phyloP scores from a whole-genome alignment of 1,284 basidiomycete species.

The Violaceomyces palustris region DNA sequence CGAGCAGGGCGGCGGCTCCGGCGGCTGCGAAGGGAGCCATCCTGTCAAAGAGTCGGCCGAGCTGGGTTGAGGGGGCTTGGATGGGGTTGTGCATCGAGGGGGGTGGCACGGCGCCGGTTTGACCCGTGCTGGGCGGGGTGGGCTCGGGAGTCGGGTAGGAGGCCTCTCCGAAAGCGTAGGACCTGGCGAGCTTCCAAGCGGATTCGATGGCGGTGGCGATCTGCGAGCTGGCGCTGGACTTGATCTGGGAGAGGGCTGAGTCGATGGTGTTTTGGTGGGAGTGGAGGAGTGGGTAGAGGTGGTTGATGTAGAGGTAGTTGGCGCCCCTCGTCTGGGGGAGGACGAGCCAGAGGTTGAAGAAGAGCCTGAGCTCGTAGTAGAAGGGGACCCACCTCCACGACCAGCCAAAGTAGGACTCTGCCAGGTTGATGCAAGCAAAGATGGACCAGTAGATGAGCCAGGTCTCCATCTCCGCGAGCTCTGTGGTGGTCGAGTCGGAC shows the following conservation, averaged over 20 bases:
- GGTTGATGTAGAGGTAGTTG: conserved; percentile 69
- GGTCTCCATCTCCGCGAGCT: conserved; percentile 41
- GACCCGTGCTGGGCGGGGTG: not conserved
- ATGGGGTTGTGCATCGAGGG: conserved; percentile 1
- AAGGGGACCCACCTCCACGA: conserved; percentile 45
- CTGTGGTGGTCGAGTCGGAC: conserved; percentile 3
- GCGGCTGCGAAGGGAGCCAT: conserved; percentile 22
- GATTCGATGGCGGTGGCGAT: not conserved
- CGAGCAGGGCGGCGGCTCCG: conserved; percentile 9
- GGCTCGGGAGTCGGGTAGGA: not conserved
- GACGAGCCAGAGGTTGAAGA: conserved; percentile 47
- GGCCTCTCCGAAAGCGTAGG: not conserved
- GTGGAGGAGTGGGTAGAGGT: conserved; percentile 73
- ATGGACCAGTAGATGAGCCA: conserved; percentile 50
- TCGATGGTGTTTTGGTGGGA: conserved; percentile 75
- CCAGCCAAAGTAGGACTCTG: conserved; percentile 39
- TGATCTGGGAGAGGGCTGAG: conserved; percentile 60
- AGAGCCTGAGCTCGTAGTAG: conserved; percentile 37
- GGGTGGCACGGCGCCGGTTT: not conserved
- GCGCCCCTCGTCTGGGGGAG: conserved; percentile 59
- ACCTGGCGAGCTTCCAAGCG: not conserved
- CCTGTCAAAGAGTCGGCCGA: conserved; percentile 18
- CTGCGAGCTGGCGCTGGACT: conserved; percentile 55
- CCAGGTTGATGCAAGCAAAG: conserved; percentile 24
- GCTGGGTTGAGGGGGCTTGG: conserved; percentile 25